Percentiles rank a stretch among this genome's conserved stretches.
These are phyloP conservation scores for Kwoniella heveanensis DNA, from an alignment of 768 basidiomycete species.

Conservation along the genomic window DNA sequence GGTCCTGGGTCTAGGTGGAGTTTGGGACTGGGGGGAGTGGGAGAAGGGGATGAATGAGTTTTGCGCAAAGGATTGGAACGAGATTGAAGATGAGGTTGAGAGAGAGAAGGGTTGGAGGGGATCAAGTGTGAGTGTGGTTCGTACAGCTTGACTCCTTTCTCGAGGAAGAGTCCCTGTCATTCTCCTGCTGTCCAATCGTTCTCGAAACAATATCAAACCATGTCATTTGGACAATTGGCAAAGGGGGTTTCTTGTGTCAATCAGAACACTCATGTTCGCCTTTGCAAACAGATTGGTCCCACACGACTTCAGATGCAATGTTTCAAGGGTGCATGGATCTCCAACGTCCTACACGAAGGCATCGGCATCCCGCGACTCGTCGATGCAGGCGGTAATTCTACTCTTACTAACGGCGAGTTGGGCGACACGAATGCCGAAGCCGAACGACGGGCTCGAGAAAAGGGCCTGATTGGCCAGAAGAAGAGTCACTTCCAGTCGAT, in stretches of 20 bases:
- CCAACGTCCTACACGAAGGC: slow-evolving; percentile 93
- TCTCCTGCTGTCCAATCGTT: too few relatives aligned
- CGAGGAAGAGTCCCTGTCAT: too few relatives aligned
- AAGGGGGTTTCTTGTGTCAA: neutral
- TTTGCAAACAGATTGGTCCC: slow-evolving; percentile 69
- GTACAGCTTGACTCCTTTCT: too few relatives aligned
- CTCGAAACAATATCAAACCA: too few relatives aligned
- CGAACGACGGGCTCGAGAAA: slow-evolving; percentile 72
- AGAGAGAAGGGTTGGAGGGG: slow-evolving; percentile 60
- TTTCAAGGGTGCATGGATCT: slow-evolving; percentile 98
- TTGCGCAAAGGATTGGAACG: slow-evolving; percentile 76
- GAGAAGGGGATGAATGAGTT: slow-evolving; percentile 87
- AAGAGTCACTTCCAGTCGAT: slow-evolving; percentile 76
- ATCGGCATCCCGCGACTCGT: slow-evolving; percentile 90
- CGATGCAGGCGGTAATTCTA: slow-evolving; percentile 77
- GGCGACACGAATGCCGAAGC: slow-evolving; percentile 64
- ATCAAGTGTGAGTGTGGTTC: slow-evolving; percentile 60
- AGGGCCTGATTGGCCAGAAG: slow-evolving; percentile 65
- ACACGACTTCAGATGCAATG: slow-evolving; percentile 93
- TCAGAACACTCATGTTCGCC: too few relatives aligned
- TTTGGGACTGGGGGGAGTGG: slow-evolving; percentile 95
- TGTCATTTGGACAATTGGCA: too few relatives aligned
- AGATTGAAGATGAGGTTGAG: slow-evolving; percentile 70
- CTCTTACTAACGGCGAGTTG: slow-evolving; percentile 60
- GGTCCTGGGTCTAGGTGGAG: slow-evolving; percentile 88